Base-by-base conservation (phyloP, 2,329 filamentous ascomycete genomes). In the Aureobasidium zeae region DNA sequence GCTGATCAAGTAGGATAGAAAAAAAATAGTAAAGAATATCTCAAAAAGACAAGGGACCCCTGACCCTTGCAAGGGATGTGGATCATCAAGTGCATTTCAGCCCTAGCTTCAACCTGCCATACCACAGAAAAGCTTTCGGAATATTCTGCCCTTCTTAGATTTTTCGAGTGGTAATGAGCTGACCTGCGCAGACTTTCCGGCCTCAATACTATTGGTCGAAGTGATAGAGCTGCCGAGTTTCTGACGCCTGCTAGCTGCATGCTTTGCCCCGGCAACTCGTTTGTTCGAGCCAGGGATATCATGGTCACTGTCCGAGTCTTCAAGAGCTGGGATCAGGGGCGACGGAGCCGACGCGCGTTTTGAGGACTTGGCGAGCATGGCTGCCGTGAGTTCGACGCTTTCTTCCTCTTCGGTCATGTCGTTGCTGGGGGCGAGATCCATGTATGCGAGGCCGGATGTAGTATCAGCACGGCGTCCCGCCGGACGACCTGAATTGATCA, bases 401-500 rank as follows among this genome's bases (percentile, higher is more conserved):
- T 43, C 45, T 17, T 36, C 38, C 19, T 43, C 37, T 36, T 43
- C 37, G 8, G 32, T 31, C 26, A 36, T 41, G 12, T 36, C 37
- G 12, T n/a, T 37, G 10, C n/a, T 21, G n/a, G n/a, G n/a, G 5
- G 30, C 24, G 6, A 22, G 22, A 22, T 43, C 30, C 29, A 39
- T 30, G 19, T 29, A 22, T 19, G 22, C 32, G 5, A 35, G 30
- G 8, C 16, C 25, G 2, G 32, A 41, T 20, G 30, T 16, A 26
- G 37, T 43, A 31, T 41, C 28, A 28, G 30, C 36, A 35, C 37
- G 36, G 28, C 30, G 22, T n/a, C 32, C 32, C 37, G 37, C 16
- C 5, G 36, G 35, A 24, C 44, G 34, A 16, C 30, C 34, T 10
- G 44, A 33, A 39, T 37, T 25, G 28, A 45, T 26, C 35, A 50